Evolutionary conservation across 208 protist genomes (phyloP).

Genomic region (Leishmania tarentolae): DNA sequence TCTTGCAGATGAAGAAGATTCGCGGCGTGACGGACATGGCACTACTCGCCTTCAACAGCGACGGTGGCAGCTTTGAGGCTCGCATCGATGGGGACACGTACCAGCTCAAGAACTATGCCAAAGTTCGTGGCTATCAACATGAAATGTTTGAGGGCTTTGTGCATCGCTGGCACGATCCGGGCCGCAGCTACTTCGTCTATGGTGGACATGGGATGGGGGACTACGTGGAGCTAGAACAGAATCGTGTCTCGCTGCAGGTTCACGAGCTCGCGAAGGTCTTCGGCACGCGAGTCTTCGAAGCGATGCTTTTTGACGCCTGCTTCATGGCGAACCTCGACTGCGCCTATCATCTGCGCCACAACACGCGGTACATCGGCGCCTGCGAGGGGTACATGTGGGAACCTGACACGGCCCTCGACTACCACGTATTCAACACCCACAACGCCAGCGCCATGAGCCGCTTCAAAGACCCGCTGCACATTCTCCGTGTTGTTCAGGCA

Average conservation of each 20-base stretch:
- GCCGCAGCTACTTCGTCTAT: slow-evolving; percentile 85
- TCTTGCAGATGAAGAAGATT: slow-evolving; percentile 87
- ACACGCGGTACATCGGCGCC: slow-evolving; percentile 81
- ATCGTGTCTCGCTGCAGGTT: slow-evolving; percentile 60
- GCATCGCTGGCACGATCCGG: slow-evolving; percentile 66
- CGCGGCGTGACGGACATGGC: slow-evolving; percentile 74
- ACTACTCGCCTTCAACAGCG: slow-evolving; percentile 86
- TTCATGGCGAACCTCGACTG: slow-evolving; percentile 91
- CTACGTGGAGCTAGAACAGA: slow-evolving; percentile 79
- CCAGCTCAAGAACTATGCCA: slow-evolving; percentile 73
- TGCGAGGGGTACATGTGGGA: slow-evolving; percentile 90
- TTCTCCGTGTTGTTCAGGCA: slow-evolving; percentile 67
- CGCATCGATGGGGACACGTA: slow-evolving; percentile 74
- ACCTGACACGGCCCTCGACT: slow-evolving; percentile 72
- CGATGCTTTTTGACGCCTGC: slow-evolving; percentile 87
- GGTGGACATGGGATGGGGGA: slow-evolving; percentile 90
- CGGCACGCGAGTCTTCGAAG: slow-evolving; percentile 68
- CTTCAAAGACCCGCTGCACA: slow-evolving; percentile 54
- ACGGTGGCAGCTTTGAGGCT: slow-evolving; percentile 86
- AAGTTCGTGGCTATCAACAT: slow-evolving; percentile 59
- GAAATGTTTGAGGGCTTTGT: slow-evolving; percentile 76
- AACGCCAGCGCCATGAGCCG: slow-evolving; percentile 78
- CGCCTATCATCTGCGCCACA: slow-evolving; percentile 81
- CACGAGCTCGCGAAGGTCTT: slow-evolving; percentile 78
- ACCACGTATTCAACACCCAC: slow-evolving; percentile 86